Base-by-base conservation (phyloP, 1,139 yeast genomes). In the Meyerozyma guilliermondii region DNA sequence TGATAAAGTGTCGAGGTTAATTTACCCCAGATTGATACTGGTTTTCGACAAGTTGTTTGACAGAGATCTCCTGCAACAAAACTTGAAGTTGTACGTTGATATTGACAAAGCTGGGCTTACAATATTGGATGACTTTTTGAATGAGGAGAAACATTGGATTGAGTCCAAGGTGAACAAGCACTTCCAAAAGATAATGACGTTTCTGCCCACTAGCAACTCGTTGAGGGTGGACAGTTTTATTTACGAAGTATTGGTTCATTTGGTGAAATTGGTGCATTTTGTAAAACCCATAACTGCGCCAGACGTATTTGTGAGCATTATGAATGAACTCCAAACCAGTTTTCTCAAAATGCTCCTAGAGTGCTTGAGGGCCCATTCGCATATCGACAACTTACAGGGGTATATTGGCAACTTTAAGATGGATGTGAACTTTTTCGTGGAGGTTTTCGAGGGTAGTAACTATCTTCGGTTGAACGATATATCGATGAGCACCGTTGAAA, bases 61-160 rank as follows among this genome's bases (percentile, higher is more conserved):
- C 13, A 71, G 68, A 45, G 61, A 63, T 35, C 62, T 72, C 45
- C 63, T 57, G 48, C 54, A 59, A 23, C 77, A 72, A 46, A 67
- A 69, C 41, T 58, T 72, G 48, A 71, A 68, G 47, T 54, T 72
- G 28, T 71, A 67, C 50, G 65, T 70, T 28, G 76, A 71, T 49
- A 67, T 72, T 36, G 77, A 71, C 43, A 68, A 69, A 46, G 75
- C 73, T 3, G 63, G 63, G 40, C 56, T 67, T 38, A 66, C 75
- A 0, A 68, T 71, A 11, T 60, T 70, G 42, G 76, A 71, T 40
- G 77, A 72, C 50, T 65, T 72, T 23, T 55, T 70, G 26, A 62
- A 58, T 33, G 63, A 62, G 40, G 76, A 72, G 46, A 70, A 69
- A 49, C 49, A 52, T n/a, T 59, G 64, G 55, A 61, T 71, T 33